Conservation (phyloP, 768 basidiomycete genomes). For the Xerocomus spinulosus region DNA sequence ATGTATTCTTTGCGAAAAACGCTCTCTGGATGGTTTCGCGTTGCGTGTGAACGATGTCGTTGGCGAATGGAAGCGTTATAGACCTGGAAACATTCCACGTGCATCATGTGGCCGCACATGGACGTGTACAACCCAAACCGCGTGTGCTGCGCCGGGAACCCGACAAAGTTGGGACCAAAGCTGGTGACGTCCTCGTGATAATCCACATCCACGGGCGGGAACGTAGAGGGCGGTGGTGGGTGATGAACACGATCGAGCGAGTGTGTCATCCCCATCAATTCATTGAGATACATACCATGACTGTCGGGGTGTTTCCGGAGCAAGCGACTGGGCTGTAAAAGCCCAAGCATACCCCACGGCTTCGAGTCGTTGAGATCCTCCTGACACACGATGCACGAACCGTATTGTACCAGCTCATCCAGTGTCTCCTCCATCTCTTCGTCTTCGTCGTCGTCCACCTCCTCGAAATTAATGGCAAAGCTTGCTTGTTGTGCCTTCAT, state of each 20-base stretch:
- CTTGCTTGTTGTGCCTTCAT: constrained; percentile 91
- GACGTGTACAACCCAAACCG: constrained; percentile 85
- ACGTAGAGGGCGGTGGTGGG: constrained; percentile 31
- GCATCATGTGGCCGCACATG: constrained; percentile 96
- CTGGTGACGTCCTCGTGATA: constrained; percentile 27
- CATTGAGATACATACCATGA: constrained; percentile 58
- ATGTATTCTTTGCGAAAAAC: constrained; percentile 93
- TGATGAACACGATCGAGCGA: constrained; percentile 57
- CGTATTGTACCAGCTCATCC: constrained; percentile 56
- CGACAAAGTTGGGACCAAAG: constrained; percentile 66
- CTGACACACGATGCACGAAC: constrained; percentile 98
- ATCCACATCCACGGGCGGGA: constrained; percentile 25
- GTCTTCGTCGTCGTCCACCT: constrained; percentile 66
- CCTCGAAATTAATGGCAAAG: constrained; percentile 75
- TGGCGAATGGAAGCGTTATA: constrained; percentile 85
- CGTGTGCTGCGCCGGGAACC: constrained; percentile 64
- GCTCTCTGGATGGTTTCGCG: constrained; percentile 90
- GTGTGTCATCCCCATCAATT: constrained; percentile 56
- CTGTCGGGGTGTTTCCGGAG: constrained; percentile 74
- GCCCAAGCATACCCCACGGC: constrained; percentile 81
- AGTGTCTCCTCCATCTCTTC: constrained; percentile 42
- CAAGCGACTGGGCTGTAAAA: constrained; percentile 84
- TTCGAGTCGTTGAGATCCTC: constrained; percentile 74
- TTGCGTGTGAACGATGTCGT: constrained; percentile 83
- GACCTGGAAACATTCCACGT: constrained; percentile 87